Evolutionary conservation across 148 eudicot genomes (phyloP).

Genomic region (Rhododendron williamsianum): DNA sequence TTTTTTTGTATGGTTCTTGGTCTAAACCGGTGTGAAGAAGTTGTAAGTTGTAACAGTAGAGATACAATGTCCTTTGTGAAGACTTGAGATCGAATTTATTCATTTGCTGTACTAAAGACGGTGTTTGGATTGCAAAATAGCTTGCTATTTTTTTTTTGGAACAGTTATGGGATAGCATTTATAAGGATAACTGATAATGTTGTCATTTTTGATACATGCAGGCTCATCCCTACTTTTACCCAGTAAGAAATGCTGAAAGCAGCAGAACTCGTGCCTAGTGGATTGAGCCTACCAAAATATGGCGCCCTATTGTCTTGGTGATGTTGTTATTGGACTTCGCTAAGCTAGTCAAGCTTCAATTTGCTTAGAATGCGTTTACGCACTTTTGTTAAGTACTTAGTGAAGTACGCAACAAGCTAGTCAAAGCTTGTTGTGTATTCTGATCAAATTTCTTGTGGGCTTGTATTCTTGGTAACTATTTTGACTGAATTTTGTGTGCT

Average conservation of each 20-base stretch:
- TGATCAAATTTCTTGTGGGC: background rate
- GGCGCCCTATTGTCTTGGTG: background rate
- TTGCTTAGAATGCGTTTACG: conserved; percentile 3
- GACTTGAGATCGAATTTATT: background rate
- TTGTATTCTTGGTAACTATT: background rate
- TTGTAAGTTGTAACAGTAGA: no score
- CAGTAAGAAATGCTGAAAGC: conserved; percentile 83
- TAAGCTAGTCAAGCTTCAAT: background rate
- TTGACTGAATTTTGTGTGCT: conserved; percentile 2
- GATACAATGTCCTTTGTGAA: background rate
- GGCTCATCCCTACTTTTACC: conserved; percentile 93
- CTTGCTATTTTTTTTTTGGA: background rate
- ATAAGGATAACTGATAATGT: background rate
- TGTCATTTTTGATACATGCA: conserved; percentile 32
- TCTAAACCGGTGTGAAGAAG: background rate
- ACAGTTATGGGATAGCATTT: no score
- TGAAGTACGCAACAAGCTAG: background rate
- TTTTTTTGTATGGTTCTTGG: background rate
- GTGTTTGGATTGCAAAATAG: background rate
- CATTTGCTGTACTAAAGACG: background rate
- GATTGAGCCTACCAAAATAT: background rate
- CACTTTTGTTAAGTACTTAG: background rate
- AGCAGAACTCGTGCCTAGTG: conserved; percentile 66
- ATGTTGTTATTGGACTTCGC: background rate
- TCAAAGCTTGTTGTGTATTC: background rate